Base-by-base conservation (phyloP, 805 yeast species). In the Spathaspora gorwiae region DNA sequence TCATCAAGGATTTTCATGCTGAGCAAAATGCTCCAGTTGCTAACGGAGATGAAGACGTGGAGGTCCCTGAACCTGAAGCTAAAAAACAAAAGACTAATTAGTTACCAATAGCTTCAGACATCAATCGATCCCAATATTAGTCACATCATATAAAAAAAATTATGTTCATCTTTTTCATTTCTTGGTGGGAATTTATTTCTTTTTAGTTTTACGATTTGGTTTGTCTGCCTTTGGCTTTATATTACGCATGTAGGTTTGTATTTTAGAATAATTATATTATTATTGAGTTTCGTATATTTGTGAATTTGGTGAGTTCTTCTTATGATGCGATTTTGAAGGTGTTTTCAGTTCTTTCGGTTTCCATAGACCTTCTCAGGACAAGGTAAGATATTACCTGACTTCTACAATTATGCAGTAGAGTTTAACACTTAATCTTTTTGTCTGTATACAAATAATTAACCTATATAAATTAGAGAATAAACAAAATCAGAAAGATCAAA, bases 1-100 rank as follows among this genome's bases (percentile, higher is more conserved):
- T 78, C 47, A 78, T 78, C 54, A 76, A 76, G 60, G 76, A 75
- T 48, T 78, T 62, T 68, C 81, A 78, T 51, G 66, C 76, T 32
- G 77, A 68, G 43, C 44, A 45, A 37, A 56, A 68, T 29, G 13
- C 61, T 15, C 61, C 68, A 24, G 42, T 50, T n/a, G 43, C 49
- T 19, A 59, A 53, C 40, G 60, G 59, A 36, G 54, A 53, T 32
- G 52, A 39, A 30, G 48, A 47, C 19, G 62, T 61, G 24, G 60
- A 54, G 43, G 49, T 35, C 15, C 65, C 63, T 48, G 65, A 63
- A 51, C 72, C 69, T 42, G 69, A 60, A 39, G 44, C 68, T 26
- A 72, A 73, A 57, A 70, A 62, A 53, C 73, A 68, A 55, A 68
- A 62, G 51, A 35, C 50, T 34, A 46, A 45, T 26, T 44, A 47